These are phyloP conservation scores for Suillus hirtellus DNA, from an alignment of 768 basidiomycete species.

Conservation along the genomic window DNA sequence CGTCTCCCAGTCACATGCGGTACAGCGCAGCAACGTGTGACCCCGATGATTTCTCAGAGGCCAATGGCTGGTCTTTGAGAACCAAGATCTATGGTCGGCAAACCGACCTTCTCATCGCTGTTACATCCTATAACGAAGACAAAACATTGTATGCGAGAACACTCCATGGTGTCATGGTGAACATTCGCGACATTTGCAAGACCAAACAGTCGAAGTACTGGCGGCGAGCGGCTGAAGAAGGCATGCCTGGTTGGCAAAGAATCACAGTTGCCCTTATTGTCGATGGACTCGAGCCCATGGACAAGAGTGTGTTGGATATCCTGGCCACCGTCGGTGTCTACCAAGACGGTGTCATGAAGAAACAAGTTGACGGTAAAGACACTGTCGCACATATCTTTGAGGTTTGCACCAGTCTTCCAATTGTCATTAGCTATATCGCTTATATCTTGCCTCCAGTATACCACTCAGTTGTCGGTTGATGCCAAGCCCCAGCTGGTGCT, in stretches of 20 bases:
- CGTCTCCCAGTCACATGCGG: constrained; percentile 68
- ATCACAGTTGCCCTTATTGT: constrained; percentile 89
- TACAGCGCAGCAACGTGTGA: constrained; percentile 92
- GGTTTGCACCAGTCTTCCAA: constrained; percentile 40
- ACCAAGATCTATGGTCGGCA: constrained; percentile 83
- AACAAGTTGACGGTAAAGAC: constrained; percentile 84
- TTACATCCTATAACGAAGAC: constrained; percentile 93
- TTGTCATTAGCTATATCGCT: constrained; percentile 7
- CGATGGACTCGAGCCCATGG: constrained; percentile 93
- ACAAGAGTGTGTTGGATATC: constrained; percentile 90
- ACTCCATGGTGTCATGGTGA: constrained; percentile 94
- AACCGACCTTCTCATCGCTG: constrained; percentile 92
- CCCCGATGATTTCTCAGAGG: constrained; percentile 83
- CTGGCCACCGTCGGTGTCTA: constrained; percentile 90
- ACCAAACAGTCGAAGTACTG: constrained; percentile 94
- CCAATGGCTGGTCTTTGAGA: constrained; percentile 82
- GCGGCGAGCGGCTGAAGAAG: constrained; percentile 80
- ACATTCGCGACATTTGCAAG: constrained; percentile 97
- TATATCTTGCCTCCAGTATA: constrained; percentile 60
- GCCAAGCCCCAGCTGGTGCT: constrained; percentile 87
- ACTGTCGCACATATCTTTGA: constrained; percentile 96
- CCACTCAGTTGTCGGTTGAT: constrained; percentile 93
- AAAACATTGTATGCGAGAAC: constrained; percentile 90
- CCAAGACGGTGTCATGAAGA: constrained; percentile 95
- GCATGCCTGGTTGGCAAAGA: constrained; percentile 85